Base-by-base conservation (phyloP, 257 asterid genomes). In the Plantago ovata region DNA sequence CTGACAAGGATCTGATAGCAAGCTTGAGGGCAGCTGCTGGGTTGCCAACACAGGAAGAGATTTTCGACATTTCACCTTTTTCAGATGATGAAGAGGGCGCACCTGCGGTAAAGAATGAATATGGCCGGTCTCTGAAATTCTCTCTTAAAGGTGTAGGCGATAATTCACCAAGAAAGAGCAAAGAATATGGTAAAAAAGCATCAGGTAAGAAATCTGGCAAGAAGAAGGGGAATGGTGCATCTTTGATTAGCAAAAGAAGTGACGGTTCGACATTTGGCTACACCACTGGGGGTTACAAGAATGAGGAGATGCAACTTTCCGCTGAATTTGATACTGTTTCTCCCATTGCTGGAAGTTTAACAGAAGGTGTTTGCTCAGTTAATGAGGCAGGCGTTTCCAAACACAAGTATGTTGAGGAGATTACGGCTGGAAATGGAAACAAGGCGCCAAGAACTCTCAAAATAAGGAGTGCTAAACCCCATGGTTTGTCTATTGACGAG, bases 11-110 rank as follows among this genome's bases (percentile, higher is more conserved):
- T 67, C 67, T 86, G 72, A 86, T 86, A 60, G 81, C 84, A 62
- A 84, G 83, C 74, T 74, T 89, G 78, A 84, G 97, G 77, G 94
- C 85, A 47, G 90, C 80, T 66, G 94, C 95, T 78, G 99, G 99
- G 63, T 80, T 93, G 80, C 99, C 99, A n/a, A 79, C 85, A 60
- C 95, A 84, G 66, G 95, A 89, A 72, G 97, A 89, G 69, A 83
- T 86, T 58, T 84, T 89, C 61, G 76, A 76, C 61, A 78, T 84
- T 59, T 77, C 84, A 64, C 95, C 96, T 53, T 89, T 89, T 74
- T 89, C 97, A 11, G 99, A 93, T 54, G 99, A 93, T 65, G 99
- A 93, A 70, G 99, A 89, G 53, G 71, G 64, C 59, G 78, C 71
- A 32, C 87, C 87, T 55, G 41, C 38, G 44, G 60, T 63, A 56